phyloP scores from a whole-genome alignment of 2,329 filamentous ascomycete species.

The Hypoxylon sp. region DNA sequence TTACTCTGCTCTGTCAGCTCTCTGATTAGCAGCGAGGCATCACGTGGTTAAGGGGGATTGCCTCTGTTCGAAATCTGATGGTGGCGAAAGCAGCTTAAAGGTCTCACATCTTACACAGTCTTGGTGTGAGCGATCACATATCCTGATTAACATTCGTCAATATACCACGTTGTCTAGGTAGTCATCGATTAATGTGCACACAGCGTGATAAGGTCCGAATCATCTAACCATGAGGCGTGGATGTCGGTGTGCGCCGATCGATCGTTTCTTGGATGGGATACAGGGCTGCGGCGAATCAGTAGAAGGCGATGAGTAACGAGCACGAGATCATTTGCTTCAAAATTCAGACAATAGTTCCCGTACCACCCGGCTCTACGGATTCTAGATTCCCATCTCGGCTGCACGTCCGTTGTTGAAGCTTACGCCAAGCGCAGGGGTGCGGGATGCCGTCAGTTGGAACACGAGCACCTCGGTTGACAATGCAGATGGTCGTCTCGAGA shows the following conservation, averaged over 20 bases:
- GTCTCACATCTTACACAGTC: not conserved
- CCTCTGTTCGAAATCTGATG: not conserved
- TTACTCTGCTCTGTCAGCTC: not conserved
- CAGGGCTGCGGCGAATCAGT: not conserved
- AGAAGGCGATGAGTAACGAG: constrained; percentile 5
- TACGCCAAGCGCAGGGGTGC: constrained; percentile 27
- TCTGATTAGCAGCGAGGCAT: not conserved
- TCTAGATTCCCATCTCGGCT: constrained; percentile 17
- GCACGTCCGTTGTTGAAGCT: constrained; percentile 13
- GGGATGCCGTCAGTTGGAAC: constrained; percentile 11
- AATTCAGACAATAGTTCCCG: not conserved
- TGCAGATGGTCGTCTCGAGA: not conserved
- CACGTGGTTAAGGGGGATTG: not conserved
- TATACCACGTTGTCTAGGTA: not conserved
- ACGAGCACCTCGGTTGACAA: constrained; percentile 15
- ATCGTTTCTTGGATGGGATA: not conserved
- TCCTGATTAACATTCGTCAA: not conserved
- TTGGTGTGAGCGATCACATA: not conserved
- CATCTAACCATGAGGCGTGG: not conserved
- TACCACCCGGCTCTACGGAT: not conserved
- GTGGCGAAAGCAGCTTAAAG: not conserved
- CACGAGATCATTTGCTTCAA: constrained; percentile 13
- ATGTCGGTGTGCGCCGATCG: not conserved
- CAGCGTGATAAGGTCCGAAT: not conserved
- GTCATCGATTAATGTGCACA: not conserved